A percentile compares a stretch with the other conserved stretches of the same genome.
These are phyloP conservation scores for Phytopythium kandeliae DNA, from an alignment of 352 stramenopile species.

Conservation along the genomic window DNA sequence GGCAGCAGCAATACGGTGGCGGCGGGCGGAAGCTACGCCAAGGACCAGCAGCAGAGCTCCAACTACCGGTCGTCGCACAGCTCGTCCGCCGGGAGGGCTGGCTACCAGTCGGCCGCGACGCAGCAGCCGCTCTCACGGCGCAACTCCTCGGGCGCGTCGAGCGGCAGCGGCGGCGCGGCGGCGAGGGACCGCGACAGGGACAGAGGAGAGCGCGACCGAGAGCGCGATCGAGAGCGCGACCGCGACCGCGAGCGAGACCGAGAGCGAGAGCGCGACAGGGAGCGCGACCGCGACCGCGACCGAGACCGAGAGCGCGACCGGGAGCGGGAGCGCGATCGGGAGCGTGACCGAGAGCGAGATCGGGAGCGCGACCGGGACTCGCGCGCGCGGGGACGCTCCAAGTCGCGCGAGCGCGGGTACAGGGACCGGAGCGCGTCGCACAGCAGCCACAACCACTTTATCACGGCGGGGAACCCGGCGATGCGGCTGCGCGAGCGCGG, in stretches of 20 bases:
- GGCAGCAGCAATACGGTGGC: constrained; percentile 1
- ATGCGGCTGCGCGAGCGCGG: constrained; percentile 59
- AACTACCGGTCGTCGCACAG: constrained; percentile 16
- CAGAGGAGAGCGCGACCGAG: constrained; percentile 9
- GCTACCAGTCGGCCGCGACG: not conserved
- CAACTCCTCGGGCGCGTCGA: constrained; percentile 34
- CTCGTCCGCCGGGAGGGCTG: not conserved
- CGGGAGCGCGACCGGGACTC: constrained; percentile 24
- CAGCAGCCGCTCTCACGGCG: constrained; percentile 32
- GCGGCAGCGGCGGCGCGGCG: constrained; percentile 8
- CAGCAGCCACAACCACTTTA: constrained; percentile 36
- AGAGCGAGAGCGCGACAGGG: constrained; percentile 25
- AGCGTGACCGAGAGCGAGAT: constrained; percentile 21
- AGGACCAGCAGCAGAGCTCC: constrained; percentile 8
- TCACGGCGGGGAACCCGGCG: constrained; percentile 36
- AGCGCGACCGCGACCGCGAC: constrained; percentile 19
- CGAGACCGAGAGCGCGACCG: constrained; percentile 14
- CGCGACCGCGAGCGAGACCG: constrained; percentile 24
- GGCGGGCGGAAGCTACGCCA: constrained; percentile 14
- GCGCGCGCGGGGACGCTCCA: constrained; percentile 28
- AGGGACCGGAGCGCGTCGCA: constrained; percentile 10
- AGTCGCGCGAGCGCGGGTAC: constrained; percentile 27
- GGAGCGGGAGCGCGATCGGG: constrained; percentile 21
- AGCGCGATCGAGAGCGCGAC: constrained; percentile 13
- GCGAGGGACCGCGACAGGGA: constrained; percentile 30